Conservation (phyloP, 805 yeast species). For the Metschnikowia proteae region DNA sequence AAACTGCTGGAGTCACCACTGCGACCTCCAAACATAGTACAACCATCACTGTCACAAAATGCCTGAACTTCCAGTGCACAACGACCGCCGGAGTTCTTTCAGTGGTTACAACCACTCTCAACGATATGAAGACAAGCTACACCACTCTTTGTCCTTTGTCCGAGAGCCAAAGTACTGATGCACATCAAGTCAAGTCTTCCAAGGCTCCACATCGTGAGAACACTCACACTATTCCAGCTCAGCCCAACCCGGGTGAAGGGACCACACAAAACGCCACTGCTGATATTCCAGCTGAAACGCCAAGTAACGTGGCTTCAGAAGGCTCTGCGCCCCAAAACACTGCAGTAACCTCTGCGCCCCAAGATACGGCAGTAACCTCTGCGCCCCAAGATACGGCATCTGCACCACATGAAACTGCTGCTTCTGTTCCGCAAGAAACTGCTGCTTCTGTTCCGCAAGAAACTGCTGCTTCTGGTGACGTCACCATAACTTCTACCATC, state of each 20-base stretch:
- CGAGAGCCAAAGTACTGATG: background rate
- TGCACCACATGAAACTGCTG: background rate
- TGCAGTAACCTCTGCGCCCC: background rate
- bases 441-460: background rate
- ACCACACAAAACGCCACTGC: background rate
- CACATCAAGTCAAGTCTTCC: background rate
- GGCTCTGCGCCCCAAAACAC: background rate
- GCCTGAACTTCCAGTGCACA: constrained; percentile 1
- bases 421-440: background rate
- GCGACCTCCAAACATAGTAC: background rate
- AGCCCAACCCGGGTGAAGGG: background rate
- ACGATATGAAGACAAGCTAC: background rate
- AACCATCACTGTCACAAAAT: background rate
- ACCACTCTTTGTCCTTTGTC: constrained; percentile 4
- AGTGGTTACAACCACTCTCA: constrained; percentile 1
- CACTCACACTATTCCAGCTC: background rate
- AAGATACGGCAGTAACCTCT: background rate
- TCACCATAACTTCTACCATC: background rate
- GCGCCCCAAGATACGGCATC: background rate
- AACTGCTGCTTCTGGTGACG: background rate
- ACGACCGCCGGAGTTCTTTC: background rate
- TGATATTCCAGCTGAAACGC: background rate
- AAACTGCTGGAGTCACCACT: background rate
- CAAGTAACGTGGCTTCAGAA: background rate
- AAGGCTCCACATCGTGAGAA: background rate